Evolutionary conservation across 768 basidiomycete genomes (phyloP).

Genomic region (Tulasnella sp.): DNA sequence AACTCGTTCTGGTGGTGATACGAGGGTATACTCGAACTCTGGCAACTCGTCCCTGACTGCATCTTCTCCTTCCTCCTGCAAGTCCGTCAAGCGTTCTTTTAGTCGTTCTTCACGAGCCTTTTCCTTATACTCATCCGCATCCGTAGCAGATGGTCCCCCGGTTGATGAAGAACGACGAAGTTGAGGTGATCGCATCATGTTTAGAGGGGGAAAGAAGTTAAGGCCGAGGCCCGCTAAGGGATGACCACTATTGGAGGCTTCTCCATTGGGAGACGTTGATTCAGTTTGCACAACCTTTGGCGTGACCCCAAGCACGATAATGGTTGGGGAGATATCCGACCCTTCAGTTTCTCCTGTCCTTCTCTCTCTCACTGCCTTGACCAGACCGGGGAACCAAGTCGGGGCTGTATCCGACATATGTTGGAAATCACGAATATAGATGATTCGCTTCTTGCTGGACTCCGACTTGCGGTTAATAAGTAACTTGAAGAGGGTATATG

Average conservation of each 20-base stretch:
- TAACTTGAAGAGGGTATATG: no score
- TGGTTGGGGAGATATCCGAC: slow-evolving; percentile 30
- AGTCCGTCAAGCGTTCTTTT: background rate
- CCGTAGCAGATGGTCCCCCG: background rate
- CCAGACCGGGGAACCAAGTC: slow-evolving; percentile 68
- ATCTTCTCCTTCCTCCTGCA: slow-evolving; percentile 1
- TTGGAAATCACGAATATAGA: slow-evolving; percentile 74
- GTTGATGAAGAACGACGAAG: no score
- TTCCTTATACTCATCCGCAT: slow-evolving; percentile 2
- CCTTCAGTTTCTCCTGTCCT: slow-evolving; percentile 36
- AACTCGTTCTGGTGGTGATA: background rate
- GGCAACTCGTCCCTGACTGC: slow-evolving; percentile 6
- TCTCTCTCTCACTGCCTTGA: slow-evolving; percentile 63
- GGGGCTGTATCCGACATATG: slow-evolving; percentile 59
- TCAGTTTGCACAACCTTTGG: slow-evolving; percentile 36
- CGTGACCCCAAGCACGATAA: slow-evolving; percentile 78
- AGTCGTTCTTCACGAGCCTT: slow-evolving; percentile 3
- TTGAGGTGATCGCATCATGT: no score
- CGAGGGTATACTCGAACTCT: slow-evolving; percentile 5
- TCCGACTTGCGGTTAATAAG: no score
- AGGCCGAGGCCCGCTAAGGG: no score
- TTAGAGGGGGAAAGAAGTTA: no score
- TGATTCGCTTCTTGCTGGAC: no score
- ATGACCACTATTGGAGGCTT: background rate
- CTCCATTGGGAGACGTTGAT: background rate